Conservation (phyloP, 306 rosid species). For the Ochetophila trinervis region DNA sequence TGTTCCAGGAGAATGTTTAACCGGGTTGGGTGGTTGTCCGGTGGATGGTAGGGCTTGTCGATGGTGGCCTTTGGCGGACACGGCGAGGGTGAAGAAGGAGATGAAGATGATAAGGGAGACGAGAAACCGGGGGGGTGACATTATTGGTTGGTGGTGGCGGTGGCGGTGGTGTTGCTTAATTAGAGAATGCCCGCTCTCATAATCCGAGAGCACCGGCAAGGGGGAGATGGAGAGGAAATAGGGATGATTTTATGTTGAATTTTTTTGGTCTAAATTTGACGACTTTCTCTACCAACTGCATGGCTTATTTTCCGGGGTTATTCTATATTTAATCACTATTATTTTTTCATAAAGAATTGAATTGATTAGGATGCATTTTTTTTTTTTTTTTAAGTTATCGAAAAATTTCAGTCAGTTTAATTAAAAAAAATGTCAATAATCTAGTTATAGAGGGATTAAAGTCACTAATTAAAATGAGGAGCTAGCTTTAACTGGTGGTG, state of each 20-base stretch:
- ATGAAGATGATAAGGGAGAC: background rate
- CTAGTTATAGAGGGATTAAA: too few species aligned
- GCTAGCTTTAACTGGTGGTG: background rate
- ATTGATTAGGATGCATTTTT: too few species aligned
- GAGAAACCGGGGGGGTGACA: background rate
- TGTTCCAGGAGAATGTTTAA: too few species aligned
- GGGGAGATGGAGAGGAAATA: background rate
- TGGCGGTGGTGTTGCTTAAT: background rate
- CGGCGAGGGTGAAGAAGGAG: background rate
- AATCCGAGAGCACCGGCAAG: slow-evolving; percentile 27
- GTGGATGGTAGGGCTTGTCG: background rate
- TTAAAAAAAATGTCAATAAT: too few species aligned
- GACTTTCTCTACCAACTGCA: background rate
- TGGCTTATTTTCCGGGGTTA: too few species aligned
- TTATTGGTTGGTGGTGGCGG: background rate
- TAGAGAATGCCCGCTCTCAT: slow-evolving; percentile 13
- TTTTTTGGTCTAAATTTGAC: background rate
- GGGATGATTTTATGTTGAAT: background rate
- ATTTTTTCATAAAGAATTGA: too few species aligned
- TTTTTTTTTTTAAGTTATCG: too few species aligned
- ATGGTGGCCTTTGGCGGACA: background rate
- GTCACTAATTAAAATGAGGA: too few species aligned
- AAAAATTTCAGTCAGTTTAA: too few species aligned
- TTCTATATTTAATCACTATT: too few species aligned
- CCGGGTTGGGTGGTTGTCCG: background rate